Evolutionary conservation across 2,329 filamentous ascomycete species (phyloP).

Genomic region (Apiospora sp.): DNA sequence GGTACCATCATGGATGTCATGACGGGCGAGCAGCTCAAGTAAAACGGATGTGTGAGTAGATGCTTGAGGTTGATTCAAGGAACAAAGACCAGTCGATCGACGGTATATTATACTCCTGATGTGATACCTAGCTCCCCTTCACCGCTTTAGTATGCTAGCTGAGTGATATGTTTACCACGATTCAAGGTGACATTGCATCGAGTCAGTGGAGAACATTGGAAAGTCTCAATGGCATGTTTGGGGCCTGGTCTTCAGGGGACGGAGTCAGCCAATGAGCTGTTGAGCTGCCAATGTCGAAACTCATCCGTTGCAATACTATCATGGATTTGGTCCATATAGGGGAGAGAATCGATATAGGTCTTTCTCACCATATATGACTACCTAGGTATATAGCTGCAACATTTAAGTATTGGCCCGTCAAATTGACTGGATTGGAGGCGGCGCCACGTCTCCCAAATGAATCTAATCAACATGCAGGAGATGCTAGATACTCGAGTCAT

Average conservation of each 20-base stretch:
- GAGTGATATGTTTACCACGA: neutral
- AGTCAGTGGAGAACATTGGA: neutral
- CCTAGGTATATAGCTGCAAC: neutral
- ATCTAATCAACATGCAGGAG: neutral
- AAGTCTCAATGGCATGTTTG: neutral
- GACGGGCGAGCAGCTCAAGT: neutral
- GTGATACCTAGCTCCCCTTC: neutral
- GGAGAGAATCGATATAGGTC: neutral
- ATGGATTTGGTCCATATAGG: neutral
- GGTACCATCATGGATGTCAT: neutral
- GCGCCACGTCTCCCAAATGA: neutral
- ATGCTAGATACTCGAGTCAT: neutral
- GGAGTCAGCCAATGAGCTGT: neutral
- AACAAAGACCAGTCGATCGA: neutral
- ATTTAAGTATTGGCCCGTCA: neutral
- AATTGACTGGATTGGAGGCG: neutral
- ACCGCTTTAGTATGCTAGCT: neutral
- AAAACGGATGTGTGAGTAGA: too few species aligned
- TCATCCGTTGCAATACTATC: neutral
- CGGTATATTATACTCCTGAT: neutral
- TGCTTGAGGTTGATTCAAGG: neutral
- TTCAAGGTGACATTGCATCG: neutral
- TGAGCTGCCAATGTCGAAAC: neutral
- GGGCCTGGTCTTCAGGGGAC: neutral
- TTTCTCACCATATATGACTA: neutral